Percentiles rank a stretch among this genome's conserved stretches.
Conservation (phyloP, 2,329 filamentous ascomycete genomes). For the Leptoxyphium fumago region DNA sequence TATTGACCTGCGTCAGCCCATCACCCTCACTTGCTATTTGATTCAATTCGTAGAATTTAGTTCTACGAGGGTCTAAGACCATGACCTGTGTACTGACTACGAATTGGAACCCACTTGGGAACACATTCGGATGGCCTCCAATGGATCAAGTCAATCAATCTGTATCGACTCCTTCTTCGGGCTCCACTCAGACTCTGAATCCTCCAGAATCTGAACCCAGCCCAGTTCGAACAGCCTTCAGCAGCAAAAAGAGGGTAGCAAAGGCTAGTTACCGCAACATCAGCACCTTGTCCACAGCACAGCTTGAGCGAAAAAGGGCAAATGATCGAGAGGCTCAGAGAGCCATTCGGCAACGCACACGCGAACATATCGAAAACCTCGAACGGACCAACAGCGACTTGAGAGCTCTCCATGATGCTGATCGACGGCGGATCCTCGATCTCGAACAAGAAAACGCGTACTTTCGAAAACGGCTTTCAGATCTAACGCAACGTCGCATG, state of each 20-base stretch:
- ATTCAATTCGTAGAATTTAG: too few relatives aligned
- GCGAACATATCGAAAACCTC: constrained; percentile 44
- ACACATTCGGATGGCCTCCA: constrained; percentile 16
- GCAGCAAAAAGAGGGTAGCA: constrained; percentile 34
- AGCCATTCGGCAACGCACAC: constrained; percentile 43
- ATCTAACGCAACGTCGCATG: constrained; percentile 21
- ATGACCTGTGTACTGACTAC: constrained; percentile 20
- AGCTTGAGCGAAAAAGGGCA: constrained; percentile 44
- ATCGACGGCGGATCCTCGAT: constrained; percentile 36
- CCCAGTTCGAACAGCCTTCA: constrained; percentile 12
- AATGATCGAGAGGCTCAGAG: constrained; percentile 47
- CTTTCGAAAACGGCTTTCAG: constrained; percentile 34
- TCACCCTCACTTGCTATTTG: too few relatives aligned
- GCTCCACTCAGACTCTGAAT: constrained; percentile 12
- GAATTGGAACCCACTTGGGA: constrained; percentile 16
- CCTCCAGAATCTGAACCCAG: constrained; percentile 17
- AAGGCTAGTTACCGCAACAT: constrained; percentile 43
- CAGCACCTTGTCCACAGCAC: constrained; percentile 40
- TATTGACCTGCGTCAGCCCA: too few relatives aligned
- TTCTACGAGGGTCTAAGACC: background rate
- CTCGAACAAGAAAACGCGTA: constrained; percentile 41
- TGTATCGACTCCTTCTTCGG: background rate
- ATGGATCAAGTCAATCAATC: constrained; percentile 11
- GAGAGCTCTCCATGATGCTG: constrained; percentile 31
- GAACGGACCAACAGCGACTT: constrained; percentile 40